Evolutionary conservation across 768 basidiomycete species (phyloP), one percentile per base, ranked within the genome.

Genomic region (Russula dissimulans): DNA sequence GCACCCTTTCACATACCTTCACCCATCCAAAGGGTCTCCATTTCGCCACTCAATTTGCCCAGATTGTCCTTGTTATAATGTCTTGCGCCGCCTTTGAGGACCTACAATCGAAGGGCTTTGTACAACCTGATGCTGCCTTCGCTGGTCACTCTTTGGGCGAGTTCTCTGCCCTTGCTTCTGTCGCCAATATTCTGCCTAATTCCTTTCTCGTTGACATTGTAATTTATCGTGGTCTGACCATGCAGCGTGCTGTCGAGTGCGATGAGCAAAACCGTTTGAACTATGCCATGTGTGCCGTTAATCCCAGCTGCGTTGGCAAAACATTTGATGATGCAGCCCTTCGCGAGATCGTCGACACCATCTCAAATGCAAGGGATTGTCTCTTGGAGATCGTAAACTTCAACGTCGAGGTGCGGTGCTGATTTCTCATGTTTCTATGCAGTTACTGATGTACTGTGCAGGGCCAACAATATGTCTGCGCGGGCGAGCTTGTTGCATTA

Each of bases 61-160:
- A 99, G 72, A 98, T 98, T 60, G 95, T 95, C 17, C 82, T 99
- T 63, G 95, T 98, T 63, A 94, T 97, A 56, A 97, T 94, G 4
- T 97, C 98, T 74, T 95, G 97, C 73, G 94, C 97, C 22, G 92
- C 95, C 0, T n/a, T n/a, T 98, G 95, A 98, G 70, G 97, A 98
- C 69, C 91, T 99, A 89, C 91, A 91, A 65, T 81, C 87, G 59
- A 97, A 95, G 73, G 97, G 97, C 42, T 87, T 95, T 65, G 87
- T 99, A 38, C 95, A 95, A 74, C 83, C 81, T 62, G 84, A 87
- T 62, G 94, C 94, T 60, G 87, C 92, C 1, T 98, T 99, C 69
- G 97, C 95, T 14, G 95, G 97, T 58, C 97, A 98, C 77, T 98
- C 95, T 7, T 81, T 98, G 29, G 97, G 97, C 67, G 97, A 99